Conservation (phyloP, 73 alveolate species). For the Diophrys sp. region DNA sequence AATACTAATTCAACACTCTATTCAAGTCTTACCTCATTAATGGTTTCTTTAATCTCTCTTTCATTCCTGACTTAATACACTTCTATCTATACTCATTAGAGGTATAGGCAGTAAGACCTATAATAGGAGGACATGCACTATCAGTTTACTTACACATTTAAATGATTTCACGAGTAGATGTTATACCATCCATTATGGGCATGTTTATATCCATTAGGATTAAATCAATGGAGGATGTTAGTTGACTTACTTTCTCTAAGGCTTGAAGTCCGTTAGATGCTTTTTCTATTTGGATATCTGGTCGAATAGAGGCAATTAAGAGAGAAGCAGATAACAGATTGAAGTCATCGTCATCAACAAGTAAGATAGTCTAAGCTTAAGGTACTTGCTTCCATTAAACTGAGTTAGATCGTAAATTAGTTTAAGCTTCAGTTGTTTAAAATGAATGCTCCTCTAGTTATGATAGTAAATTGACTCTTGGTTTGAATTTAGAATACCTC, state of each 20-base stretch:
- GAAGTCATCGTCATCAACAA: background rate
- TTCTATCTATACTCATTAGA: background rate
- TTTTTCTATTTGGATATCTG: background rate
- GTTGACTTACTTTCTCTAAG: background rate
- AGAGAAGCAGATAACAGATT: background rate
- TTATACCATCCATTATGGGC: background rate
- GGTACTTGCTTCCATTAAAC: background rate
- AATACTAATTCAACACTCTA: too few species aligned
- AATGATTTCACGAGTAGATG: background rate
- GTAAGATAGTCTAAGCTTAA: background rate
- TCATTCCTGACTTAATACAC: background rate
- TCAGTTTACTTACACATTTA: background rate
- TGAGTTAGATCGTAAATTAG: background rate
- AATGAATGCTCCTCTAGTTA: too few species aligned
- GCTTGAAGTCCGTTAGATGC: background rate
- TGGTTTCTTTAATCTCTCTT: background rate
- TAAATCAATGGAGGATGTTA: background rate
- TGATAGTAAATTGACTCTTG: too few species aligned
- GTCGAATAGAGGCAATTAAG: too few species aligned
- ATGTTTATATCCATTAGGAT: background rate
- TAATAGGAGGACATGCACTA: background rate
- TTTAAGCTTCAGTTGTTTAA: background rate
- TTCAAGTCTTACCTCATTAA: too few species aligned
- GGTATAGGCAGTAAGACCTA: background rate
- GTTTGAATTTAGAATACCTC: too few species aligned